phyloP scores from a whole-genome alignment of 768 basidiomycete genomes.

The Rhodotorula sphaerocarpa region DNA sequence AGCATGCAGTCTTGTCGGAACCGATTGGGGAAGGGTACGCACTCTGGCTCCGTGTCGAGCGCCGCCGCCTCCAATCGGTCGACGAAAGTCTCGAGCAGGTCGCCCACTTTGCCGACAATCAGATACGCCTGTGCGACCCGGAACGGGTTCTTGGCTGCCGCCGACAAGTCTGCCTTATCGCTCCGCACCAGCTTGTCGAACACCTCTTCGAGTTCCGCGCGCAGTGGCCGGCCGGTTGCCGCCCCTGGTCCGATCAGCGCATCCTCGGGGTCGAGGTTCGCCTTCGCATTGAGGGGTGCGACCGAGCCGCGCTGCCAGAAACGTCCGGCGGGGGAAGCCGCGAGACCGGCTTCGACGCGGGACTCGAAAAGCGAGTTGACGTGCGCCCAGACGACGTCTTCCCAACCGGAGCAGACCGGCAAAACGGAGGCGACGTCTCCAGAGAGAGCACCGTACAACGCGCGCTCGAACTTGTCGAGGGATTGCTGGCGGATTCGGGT shows the following conservation, averaged over 20 bases:
- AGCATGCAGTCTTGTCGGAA: too few relatives aligned
- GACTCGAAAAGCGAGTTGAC: conserved; percentile 73
- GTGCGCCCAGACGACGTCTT: conserved; percentile 91
- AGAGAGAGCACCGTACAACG: conserved; percentile 73
- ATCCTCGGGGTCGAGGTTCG: conserved; percentile 27
- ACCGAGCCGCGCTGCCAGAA: conserved; percentile 22
- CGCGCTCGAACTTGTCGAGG: conserved; percentile 66
- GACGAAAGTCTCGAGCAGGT: conserved; percentile 56
- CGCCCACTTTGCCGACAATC: conserved; percentile 49
- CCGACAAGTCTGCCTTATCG: conserved; percentile 37
- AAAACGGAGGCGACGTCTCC: conserved; percentile 60
- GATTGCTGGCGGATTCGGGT: conserved; percentile 46
- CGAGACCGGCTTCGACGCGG: conserved; percentile 62
- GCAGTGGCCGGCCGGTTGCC: conserved; percentile 1
- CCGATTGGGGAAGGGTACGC: too few relatives aligned
- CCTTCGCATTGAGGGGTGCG: conserved; percentile 2
- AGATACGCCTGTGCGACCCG: conserved; percentile 44
- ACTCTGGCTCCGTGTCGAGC: conserved; percentile 43
- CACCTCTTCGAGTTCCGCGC: conserved; percentile 41
- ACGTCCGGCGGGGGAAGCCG: conserved; percentile 6
- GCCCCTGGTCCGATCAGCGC: conserved; percentile 10
- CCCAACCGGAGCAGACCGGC: conserved; percentile 76
- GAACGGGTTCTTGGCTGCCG: conserved; percentile 42
- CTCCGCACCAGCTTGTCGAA: conserved; percentile 42
- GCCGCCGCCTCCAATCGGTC: conserved; percentile 39